Evolutionary conservation across 2,329 filamentous ascomycete species (phyloP), one percentile per base, ranked within the genome.

Genomic region (Talaromyces sp.): DNA sequence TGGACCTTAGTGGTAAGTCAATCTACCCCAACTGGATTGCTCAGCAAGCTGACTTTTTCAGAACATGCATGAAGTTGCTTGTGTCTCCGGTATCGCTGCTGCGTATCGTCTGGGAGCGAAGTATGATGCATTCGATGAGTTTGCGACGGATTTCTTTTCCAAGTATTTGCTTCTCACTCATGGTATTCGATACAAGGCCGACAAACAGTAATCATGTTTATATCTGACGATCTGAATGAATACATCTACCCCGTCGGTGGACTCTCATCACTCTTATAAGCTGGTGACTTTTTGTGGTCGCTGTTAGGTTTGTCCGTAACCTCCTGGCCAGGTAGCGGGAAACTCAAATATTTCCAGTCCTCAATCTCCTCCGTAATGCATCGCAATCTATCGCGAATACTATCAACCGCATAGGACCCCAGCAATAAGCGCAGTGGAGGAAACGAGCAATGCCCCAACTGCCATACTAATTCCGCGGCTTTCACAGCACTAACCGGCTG

Each of bases 361-460:
- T 95, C 91, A 64, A 95, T 83, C 77, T 99, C 94, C 73, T 97
- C 94, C 11, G 92, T 97, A 40, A 97, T 90, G 61, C 89, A 93
- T 63, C 91, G 84, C 68, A 97, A 75, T 19, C 93, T 82, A 75
- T 99, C 94, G 15, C 94, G 81, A 53, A 97, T 95, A 71, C 92
- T 97, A 73, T 99, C 93, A 37, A 97, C 93, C 1, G 94, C 93
- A 75, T 96, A 97, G 63, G 87, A 95, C 0, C 94, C 94, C 22
- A 97, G 75, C n/a, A 97, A 77, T 59, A 99, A 75, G 35, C 94
- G 79, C 63, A 97, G 72, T 0, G 94, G 94, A 52, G 94, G 94
- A 70, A 91, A 97, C n/a, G 86, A 88, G 75, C 93, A 97, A 77
- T 97, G 94, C 0, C 88, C 94, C 43, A 97, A 77, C 77, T 97